Evolutionary conservation across 2,329 filamentous ascomycete genomes (phyloP).

Genomic region (Samsoniella hepiali): DNA sequence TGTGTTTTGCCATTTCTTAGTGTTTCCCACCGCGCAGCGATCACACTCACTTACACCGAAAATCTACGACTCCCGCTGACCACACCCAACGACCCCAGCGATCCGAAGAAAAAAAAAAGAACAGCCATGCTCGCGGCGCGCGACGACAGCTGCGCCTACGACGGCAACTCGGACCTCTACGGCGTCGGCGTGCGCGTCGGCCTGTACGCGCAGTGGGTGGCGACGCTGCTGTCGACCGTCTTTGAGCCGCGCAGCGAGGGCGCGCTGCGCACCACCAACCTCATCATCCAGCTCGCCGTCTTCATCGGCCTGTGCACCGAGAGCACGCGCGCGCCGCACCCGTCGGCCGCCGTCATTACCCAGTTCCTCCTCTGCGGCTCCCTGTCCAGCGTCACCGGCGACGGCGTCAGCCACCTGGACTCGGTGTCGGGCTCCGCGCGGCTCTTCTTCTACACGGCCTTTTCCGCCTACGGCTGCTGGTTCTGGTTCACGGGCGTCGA

Average conservation of each 20-base stretch:
- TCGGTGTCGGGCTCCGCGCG: conserved; percentile 25
- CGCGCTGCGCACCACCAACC: conserved; percentile 28
- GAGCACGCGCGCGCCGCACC: conserved; percentile 18
- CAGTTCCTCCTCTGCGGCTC: conserved; percentile 28
- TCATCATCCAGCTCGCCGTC: conserved; percentile 30
- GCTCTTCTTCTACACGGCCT: conserved; percentile 24
- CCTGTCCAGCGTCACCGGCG: conserved; percentile 26
- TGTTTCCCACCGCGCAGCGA: too few species aligned
- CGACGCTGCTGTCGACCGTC: conserved; percentile 26
- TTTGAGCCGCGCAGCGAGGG: conserved; percentile 24
- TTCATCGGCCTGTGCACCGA: conserved; percentile 29
- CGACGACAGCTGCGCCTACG: conserved; percentile 1
- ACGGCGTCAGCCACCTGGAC: conserved; percentile 24
- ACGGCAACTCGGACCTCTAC: conserved; percentile 29
- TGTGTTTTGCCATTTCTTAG: too few species aligned
- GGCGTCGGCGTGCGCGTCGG: conserved; percentile 27
- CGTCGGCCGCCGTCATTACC: conserved; percentile 25
- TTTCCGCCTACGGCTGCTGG: conserved; percentile 26
- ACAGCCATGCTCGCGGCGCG: neutral
- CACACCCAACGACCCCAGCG: neutral
- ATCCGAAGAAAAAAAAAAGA: neutral
- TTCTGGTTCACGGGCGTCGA: conserved; percentile 27
- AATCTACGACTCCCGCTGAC: neutral
- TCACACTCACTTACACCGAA: neutral
- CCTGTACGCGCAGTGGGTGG: conserved; percentile 27